These are phyloP conservation scores for Talaromyces sp. DNA, from an alignment of 2,329 filamentous ascomycete species.

Conservation along the genomic window DNA sequence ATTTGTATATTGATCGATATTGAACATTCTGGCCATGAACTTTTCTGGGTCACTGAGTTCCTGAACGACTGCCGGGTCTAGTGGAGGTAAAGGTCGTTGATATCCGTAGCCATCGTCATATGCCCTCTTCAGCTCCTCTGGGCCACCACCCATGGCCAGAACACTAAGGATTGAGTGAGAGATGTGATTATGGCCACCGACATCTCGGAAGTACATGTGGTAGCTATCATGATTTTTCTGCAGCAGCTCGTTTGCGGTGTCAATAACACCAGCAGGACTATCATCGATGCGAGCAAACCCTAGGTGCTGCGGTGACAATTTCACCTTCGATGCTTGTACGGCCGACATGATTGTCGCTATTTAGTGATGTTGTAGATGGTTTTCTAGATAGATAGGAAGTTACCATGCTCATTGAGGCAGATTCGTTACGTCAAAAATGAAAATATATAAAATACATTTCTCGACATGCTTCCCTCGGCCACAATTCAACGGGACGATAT, in stretches of 20 bases:
- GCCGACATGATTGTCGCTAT: no score
- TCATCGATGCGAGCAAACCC: no score
- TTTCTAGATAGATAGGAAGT: no score
- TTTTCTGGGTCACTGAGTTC: constrained; percentile 21
- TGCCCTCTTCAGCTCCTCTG: constrained; percentile 24
- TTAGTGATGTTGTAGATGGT: no score
- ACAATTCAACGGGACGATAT: no score
- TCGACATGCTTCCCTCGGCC: no score
- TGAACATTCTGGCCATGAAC: constrained; percentile 1
- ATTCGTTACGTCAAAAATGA: no score
- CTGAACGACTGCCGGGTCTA: constrained; percentile 24
- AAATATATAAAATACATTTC: no score
- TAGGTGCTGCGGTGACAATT: no score
- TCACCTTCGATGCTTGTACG: no score
- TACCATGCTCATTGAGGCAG: no score
- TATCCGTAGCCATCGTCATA: constrained; percentile 26
- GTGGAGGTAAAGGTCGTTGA: constrained; percentile 26
- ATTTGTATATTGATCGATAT: constrained; percentile 57
- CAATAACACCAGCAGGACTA: no score
- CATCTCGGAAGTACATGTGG: constrained; percentile 33
- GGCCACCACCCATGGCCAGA: constrained; percentile 28
- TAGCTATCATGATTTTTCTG: constrained; percentile 29
- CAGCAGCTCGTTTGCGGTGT: neutral
- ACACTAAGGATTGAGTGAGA: constrained; percentile 29
- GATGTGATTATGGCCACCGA: constrained; percentile 28